Evolutionary conservation across 1,284 basidiomycete species (phyloP), one percentile per base, ranked within the genome.

Genomic region (Melampsora americana): DNA sequence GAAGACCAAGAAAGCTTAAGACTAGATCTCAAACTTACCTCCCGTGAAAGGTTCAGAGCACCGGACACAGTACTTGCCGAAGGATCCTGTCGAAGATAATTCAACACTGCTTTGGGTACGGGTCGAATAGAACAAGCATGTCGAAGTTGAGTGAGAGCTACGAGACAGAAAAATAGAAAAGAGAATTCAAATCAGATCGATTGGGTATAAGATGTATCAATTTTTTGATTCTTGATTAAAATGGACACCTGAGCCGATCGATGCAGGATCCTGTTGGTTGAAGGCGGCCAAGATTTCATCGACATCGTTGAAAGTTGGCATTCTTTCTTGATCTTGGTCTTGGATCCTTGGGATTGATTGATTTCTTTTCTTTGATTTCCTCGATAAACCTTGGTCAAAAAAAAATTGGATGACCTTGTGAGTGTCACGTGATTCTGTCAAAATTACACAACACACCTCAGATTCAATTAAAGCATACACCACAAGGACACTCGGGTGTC

Each of bases 81-180:
- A 60, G 74, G 67, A 44, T 76, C 74, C n/a, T 60, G 59, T 30
- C 61, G 56, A 6, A 76, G 50, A 23, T 64, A 76, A 56, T 76
- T 61, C 6, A 69, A 16, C 26, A 76, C 59, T 16, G 61, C 74
- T 16, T 66, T 44, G 44, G 74, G 60, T 23, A 69, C 12, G 30
- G 67, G 60, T n/a, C 26, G 46, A 44, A 32, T 56, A 14, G 74
- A 69, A 53, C 74, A 69, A 9, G 66, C 56, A 42, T 64, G 66
- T 9, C 74, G 74, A 35, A 76, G 32, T 26, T 76, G 74, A 50
- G 12, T 28, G 14, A 76, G 74, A 26, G 66, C 74, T 76, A 44
- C 53, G 42, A 11, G 39, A 64, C 35, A 32, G n/a, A 64, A 62
- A 62, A 28, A 61, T n/a, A 18, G 14, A 14, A 42, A 28, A 28